A percentile compares a stretch with the other conserved stretches of the same genome.
phyloP scores from a whole-genome alignment of 306 rosid genomes.

The Trifolium dubium region DNA sequence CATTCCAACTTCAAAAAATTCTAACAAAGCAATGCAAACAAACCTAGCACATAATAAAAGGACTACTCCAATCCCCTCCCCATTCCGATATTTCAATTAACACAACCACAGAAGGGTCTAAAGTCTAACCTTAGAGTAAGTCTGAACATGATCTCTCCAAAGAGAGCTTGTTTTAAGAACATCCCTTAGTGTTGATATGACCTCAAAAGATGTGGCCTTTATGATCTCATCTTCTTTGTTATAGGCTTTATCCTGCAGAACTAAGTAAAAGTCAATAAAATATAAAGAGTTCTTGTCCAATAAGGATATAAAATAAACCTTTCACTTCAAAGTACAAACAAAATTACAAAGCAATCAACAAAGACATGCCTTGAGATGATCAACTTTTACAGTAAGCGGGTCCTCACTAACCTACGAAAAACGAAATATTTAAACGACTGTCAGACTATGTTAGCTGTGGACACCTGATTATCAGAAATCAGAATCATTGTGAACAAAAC shows the following conservation, averaged over 20 bases:
- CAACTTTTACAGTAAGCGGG: slow-evolving; percentile 98
- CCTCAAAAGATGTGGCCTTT: slow-evolving; percentile 97
- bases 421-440: slow-evolving; percentile 24
- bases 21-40: slow-evolving; percentile 29
- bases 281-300: not conserved
- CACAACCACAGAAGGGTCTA: slow-evolving; percentile 22
- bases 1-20: slow-evolving; percentile 11
- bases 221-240: slow-evolving; percentile 92
- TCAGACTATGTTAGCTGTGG: slow-evolving; percentile 23
- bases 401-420: slow-evolving; percentile 81
- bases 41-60: slow-evolving; percentile 25
- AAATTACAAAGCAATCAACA: slow-evolving; percentile 28
- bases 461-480: slow-evolving; percentile 26
- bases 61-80: slow-evolving; percentile 29
- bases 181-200: slow-evolving; percentile 91
- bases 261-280: slow-evolving; percentile 37
- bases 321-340: slow-evolving; percentile 15
- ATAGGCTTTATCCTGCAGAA: slow-evolving; percentile 80
- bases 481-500: slow-evolving; percentile 33
- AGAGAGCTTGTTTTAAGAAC: slow-evolving; percentile 98
- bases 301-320: slow-evolving; percentile 26
- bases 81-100: slow-evolving; percentile 12
- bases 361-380: slow-evolving; percentile 88
- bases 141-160: slow-evolving; percentile 99
- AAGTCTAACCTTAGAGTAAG: slow-evolving; percentile 85